Evolutionary conservation across 2,329 filamentous ascomycete genomes (phyloP).

Genomic region (Dryadomyces quercus-mongolicae): DNA sequence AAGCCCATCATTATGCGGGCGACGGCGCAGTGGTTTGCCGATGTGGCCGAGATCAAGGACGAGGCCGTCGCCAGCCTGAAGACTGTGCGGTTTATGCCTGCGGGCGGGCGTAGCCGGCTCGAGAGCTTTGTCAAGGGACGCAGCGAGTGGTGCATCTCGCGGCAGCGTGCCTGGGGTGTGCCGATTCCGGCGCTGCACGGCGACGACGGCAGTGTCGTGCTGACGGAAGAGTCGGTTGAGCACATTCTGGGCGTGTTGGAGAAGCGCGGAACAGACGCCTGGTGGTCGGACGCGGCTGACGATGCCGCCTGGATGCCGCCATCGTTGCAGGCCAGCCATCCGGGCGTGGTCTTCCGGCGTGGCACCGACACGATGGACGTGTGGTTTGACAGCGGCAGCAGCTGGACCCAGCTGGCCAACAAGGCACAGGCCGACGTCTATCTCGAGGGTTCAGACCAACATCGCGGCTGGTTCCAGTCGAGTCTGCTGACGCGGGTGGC

Average conservation of each 20-base stretch:
- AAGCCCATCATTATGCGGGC: constrained; percentile 81
- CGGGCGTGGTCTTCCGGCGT: constrained; percentile 49
- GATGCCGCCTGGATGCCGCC: constrained; percentile 68
- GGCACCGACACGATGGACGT: constrained; percentile 98
- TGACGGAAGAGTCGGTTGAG: constrained; percentile 65
- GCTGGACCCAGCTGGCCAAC: constrained; percentile 53
- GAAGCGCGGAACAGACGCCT: constrained; percentile 73
- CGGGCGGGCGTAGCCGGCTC: constrained; percentile 59
- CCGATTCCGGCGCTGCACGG: constrained; percentile 88
- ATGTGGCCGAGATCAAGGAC: constrained; percentile 72
- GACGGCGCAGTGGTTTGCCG: constrained; percentile 96
- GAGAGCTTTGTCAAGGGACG: constrained; percentile 78
- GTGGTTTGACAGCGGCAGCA: constrained; percentile 97
- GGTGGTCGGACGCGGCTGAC: constrained; percentile 75
- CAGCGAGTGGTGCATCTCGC: constrained; percentile 95
- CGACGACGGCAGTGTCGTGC: constrained; percentile 60
- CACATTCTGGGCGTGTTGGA: constrained; percentile 76
- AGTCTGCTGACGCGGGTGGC: constrained; percentile 81
- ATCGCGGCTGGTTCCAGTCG: constrained; percentile 97
- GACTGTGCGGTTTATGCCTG: constrained; percentile 66
- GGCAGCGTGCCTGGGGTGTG: constrained; percentile 91
- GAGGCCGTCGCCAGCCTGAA: constrained; percentile 58
- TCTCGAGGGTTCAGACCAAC: constrained; percentile 89
- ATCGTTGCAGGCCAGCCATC: constrained; percentile 31
- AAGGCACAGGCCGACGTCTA: constrained; percentile 64